Percentiles rank a stretch among this genome's conserved stretches.
phyloP scores from a whole-genome alignment of 345 rosid genomes.

The Lepidium didymum region DNA sequence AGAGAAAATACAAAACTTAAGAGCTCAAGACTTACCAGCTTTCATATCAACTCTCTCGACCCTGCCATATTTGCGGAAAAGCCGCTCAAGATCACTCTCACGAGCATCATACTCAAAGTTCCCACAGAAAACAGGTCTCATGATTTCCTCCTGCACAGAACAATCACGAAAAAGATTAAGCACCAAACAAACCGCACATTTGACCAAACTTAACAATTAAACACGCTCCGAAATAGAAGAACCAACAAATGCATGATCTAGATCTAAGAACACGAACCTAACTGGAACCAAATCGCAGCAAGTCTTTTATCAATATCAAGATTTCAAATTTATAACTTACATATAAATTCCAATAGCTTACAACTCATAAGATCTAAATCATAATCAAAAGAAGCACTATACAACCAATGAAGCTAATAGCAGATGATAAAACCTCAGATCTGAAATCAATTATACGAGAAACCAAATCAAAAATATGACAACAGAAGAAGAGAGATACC shows the following conservation, averaged over 20 bases:
- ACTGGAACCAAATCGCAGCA: neutral
- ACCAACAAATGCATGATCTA: neutral
- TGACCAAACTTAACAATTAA: neutral
- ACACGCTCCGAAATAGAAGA: neutral
- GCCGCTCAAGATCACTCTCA: slow-evolving; percentile 75
- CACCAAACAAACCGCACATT: neutral
- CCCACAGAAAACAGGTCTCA: slow-evolving; percentile 91
- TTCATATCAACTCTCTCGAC: slow-evolving; percentile 93
- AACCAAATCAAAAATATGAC: neutral
- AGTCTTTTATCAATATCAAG: neutral
- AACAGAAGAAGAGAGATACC: neutral
- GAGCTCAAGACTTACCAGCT: slow-evolving; percentile 55
- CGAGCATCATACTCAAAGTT: slow-evolving; percentile 92
- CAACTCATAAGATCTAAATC: neutral
- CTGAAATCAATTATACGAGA: neutral
- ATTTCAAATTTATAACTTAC: neutral
- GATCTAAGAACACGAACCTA: neutral
- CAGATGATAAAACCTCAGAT: neutral
- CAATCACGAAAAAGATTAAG: neutral
- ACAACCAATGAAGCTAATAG: neutral
- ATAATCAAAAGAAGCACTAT: neutral
- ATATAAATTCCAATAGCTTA: neutral
- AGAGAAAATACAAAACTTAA: neutral
- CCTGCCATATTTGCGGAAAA: slow-evolving; percentile 75
- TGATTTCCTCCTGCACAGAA: slow-evolving; percentile 26